Conservation (phyloP, 2,329 filamentous ascomycete genomes). For the Fusarium xylarioides region DNA sequence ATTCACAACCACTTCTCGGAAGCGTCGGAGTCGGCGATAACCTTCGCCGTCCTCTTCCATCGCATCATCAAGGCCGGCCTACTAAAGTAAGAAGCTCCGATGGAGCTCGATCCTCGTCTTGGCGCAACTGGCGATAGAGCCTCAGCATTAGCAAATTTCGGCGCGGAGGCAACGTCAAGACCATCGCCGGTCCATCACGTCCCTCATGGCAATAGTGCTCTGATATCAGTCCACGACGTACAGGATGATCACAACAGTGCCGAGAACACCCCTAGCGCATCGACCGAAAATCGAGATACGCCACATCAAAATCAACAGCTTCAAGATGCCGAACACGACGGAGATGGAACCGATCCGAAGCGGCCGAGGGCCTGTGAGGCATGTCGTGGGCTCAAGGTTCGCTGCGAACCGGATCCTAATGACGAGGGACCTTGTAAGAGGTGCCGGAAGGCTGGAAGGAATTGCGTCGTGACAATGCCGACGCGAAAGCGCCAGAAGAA, state of each 20-base stretch:
- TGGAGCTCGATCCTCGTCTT: constrained; percentile 49
- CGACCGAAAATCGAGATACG: constrained; percentile 31
- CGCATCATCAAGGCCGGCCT: constrained; percentile 25
- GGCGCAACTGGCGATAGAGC: constrained; percentile 39
- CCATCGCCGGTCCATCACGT: constrained; percentile 31
- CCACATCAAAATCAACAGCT: constrained; percentile 23
- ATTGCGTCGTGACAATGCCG: constrained; percentile 79
- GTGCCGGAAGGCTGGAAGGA: constrained; percentile 81
- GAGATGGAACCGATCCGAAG: constrained; percentile 62
- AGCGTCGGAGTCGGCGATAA: constrained; percentile 47
- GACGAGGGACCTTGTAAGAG: constrained; percentile 74
- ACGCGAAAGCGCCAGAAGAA: constrained; percentile 87
- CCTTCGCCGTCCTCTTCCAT: constrained; percentile 40
- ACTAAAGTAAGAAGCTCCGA: constrained; percentile 33
- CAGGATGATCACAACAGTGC: constrained; percentile 21
- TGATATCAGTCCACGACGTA: constrained; percentile 21
- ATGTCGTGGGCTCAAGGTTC: constrained; percentile 80
- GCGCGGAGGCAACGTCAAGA: constrained; percentile 18
- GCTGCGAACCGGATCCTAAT: constrained; percentile 80
- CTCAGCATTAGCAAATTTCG: constrained; percentile 22
- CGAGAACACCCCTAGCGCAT: constrained; percentile 36
- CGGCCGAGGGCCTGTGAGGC: constrained; percentile 78
- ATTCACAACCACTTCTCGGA: constrained; percentile 1
- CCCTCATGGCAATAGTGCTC: background rate
- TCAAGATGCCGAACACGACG: constrained; percentile 30